A percentile compares a stretch with the other conserved stretches of the same genome.
Conservation (phyloP, 2,329 filamentous ascomycete species). For the Aspergillus aculeatinus region DNA sequence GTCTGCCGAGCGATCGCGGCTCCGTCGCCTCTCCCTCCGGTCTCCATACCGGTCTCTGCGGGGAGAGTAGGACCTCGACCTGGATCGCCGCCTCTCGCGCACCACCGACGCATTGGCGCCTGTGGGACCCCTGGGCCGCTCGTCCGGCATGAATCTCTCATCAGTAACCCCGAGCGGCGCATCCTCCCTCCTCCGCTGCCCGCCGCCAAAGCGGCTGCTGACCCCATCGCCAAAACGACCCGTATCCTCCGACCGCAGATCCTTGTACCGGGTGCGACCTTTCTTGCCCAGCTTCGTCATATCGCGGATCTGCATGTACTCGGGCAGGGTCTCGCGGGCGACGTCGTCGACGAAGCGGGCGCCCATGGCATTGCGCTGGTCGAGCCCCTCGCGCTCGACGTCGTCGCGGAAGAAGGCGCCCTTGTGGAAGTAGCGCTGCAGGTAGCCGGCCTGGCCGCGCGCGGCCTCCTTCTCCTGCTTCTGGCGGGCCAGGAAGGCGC, state of each 20-base stretch:
- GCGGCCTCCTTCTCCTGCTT: slow-evolving; percentile 71
- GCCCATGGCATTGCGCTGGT: slow-evolving; percentile 82
- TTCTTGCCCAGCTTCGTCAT: slow-evolving; percentile 93
- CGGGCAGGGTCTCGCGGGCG: slow-evolving; percentile 78
- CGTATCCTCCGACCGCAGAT: slow-evolving; percentile 86
- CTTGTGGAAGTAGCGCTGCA: slow-evolving; percentile 97
- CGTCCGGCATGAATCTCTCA: slow-evolving; percentile 48
- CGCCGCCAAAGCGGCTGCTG: slow-evolving; percentile 22
- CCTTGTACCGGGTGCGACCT: slow-evolving; percentile 84
- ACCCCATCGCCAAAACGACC: slow-evolving; percentile 67
- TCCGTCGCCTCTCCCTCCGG: slow-evolving; percentile 24
- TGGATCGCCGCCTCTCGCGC: slow-evolving; percentile 36
- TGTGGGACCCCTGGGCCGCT: slow-evolving; percentile 39
- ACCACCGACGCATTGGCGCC: slow-evolving; percentile 49
- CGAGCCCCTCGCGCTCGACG: slow-evolving; percentile 69
- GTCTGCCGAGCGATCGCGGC: slow-evolving; percentile 46
- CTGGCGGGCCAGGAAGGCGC: slow-evolving; percentile 72
- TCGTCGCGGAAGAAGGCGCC: slow-evolving; percentile 93
- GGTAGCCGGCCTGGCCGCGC: slow-evolving; percentile 78
- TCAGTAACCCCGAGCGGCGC: slow-evolving; percentile 43
- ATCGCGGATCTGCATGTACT: slow-evolving; percentile 89
- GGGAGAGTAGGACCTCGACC: slow-evolving; percentile 54
- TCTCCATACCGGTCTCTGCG: slow-evolving; percentile 44
- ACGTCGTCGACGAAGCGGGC: slow-evolving; percentile 79
- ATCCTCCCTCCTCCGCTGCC: slow-evolving; percentile 27